Base-by-base conservation (phyloP, 208 protist species). In the Leishmania turanica region DNA sequence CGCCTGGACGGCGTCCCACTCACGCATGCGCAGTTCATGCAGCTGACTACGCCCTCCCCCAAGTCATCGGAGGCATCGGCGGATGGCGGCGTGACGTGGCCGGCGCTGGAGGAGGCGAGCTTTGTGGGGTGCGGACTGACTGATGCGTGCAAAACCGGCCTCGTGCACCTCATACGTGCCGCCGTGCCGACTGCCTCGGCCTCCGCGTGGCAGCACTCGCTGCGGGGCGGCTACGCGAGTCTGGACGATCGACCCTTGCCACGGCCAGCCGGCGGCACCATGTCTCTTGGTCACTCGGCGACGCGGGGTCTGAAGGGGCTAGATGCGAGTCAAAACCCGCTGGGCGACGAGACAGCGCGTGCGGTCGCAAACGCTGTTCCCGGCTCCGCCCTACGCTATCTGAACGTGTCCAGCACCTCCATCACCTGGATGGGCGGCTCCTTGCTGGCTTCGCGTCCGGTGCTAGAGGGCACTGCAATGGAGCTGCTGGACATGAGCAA, bases 51-150 rank as follows among this genome's bases (percentile, higher is more conserved):
- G 54, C 49, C 80, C 40, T 71, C 68, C 5, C 21, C 73, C 31
- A 58, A 51, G 60, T 53, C 64, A 3, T n/a, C 80, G 31, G 54
- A 58, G 4, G 72, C 51, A 62, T 64, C 47, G 31, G 78, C 66
- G 45, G 15, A 68, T 78, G 49, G 78, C 72, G 69, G 76, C 56
- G 47, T 70, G 47, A 34, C 70, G 27, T 92, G 91, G 84, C 76
- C 77, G 47, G 76, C 75, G 70, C 77, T 96, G 74, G 84, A 84
- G 81, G 92, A 94, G 77, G 88, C 82, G n/a, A 85, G 87, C 56
- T 91, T 96, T 65, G 82, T 84, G 4, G 83, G 91, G 68, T 96
- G 92, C 68, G 88, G 82, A 3, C 76, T 96, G 69, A 91, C 89
- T 17, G 92, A 96, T 79, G 64, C 42, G 5, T 88, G 84, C 79